phyloP scores from a whole-genome alignment of 2,329 filamentous ascomycete genomes.

The Atkinsonella hypoxylon region DNA sequence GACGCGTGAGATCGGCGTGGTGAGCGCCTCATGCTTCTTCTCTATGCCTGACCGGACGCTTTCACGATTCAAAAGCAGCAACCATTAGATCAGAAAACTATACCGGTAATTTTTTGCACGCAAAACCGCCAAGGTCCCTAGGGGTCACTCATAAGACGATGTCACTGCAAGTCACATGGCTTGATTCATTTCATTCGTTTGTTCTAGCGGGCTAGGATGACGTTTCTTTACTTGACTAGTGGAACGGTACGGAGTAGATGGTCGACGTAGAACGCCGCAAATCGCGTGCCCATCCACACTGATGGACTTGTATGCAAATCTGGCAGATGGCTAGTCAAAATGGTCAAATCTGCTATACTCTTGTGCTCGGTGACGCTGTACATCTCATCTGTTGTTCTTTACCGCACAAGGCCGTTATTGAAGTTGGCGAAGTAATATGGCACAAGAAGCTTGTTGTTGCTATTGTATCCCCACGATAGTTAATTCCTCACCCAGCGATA shows the following conservation, averaged over 20 bases:
- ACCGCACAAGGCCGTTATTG: not conserved
- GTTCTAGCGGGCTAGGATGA: not conserved
- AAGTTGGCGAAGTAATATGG: not conserved
- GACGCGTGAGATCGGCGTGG: too few species aligned
- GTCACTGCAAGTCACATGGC: not conserved
- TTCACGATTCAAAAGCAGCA: too few species aligned
- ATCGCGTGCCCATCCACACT: not conserved
- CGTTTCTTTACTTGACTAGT: not conserved
- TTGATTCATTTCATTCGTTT: not conserved
- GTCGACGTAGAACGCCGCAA: not conserved
- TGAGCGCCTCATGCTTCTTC: too few species aligned
- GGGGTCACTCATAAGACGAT: not conserved
- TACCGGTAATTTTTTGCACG: too few species aligned
- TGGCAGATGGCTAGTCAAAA: not conserved
- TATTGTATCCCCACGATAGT: too few species aligned
- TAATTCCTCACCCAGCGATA: too few species aligned
- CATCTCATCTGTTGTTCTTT: not conserved
- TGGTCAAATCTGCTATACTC: not conserved
- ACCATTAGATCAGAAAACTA: too few species aligned
- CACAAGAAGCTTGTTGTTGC: too few species aligned
- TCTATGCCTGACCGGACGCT: too few species aligned
- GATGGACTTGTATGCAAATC: not conserved
- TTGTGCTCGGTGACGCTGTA: slow-evolving; percentile 1
- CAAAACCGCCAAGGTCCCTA: too few species aligned
- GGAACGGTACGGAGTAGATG: too few species aligned